phyloP scores from a whole-genome alignment of 768 basidiomycete species.

The Amanita exitialis region DNA sequence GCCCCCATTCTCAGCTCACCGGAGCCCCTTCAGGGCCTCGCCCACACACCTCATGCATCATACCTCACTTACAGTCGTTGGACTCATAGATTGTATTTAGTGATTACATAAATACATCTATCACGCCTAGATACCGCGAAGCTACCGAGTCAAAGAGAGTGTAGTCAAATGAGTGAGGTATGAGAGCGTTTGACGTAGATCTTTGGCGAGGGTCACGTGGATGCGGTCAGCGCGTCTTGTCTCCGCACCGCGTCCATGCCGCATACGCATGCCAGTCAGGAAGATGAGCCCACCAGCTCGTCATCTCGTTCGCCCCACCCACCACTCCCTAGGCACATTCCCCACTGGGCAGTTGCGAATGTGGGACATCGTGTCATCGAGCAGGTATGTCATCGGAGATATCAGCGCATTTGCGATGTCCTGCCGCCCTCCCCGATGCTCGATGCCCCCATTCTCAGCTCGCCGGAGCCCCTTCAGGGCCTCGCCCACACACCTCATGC shows the following conservation, averaged over 20 bases:
- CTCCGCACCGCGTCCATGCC: neutral
- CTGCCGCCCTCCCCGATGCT: neutral
- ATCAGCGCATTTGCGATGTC: neutral
- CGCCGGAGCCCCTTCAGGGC: conserved; percentile 4
- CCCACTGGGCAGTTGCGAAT: neutral
- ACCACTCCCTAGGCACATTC: no score
- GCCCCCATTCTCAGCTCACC: no score
- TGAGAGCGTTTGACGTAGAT: neutral
- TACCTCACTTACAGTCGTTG: no score
- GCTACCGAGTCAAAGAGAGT: no score
- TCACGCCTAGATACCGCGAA: no score
- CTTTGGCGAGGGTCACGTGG: neutral
- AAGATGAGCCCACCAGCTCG: no score
- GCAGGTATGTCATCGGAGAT: neutral
- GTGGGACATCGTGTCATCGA: neutral
- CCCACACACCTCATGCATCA: no score
- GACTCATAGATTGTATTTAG: no score
- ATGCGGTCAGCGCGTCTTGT: neutral
- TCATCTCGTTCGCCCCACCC: no score
- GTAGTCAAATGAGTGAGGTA: conserved; percentile 13
- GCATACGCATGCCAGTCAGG: neutral
- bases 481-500: conserved; percentile 1
- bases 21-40: no score
- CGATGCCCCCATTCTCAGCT: conserved; percentile 2
- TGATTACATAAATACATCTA: no score